Conservation (phyloP, 2,329 filamentous ascomycete genomes). For the Gremmenia infestans region DNA sequence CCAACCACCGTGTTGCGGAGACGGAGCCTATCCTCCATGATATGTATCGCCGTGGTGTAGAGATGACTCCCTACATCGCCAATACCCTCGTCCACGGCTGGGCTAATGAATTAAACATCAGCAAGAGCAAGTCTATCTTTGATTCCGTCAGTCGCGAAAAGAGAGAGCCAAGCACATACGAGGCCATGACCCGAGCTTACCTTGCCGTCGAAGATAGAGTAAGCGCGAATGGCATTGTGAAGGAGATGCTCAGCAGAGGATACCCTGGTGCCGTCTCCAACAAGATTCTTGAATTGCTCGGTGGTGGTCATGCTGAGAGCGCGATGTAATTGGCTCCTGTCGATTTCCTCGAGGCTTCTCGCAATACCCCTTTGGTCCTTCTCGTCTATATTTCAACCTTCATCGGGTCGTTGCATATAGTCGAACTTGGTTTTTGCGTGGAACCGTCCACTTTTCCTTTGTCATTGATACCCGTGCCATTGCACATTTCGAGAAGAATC, state of each 20-base stretch:
- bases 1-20: constrained; percentile 78
- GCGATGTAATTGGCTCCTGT: constrained; percentile 7
- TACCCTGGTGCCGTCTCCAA: constrained; percentile 89
- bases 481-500: constrained; percentile 19
- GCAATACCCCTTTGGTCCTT: constrained; percentile 5
- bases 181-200: constrained; percentile 95
- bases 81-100: constrained; percentile 98
- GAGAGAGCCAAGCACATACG: constrained; percentile 95
- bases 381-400: constrained; percentile 15
- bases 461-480: constrained; percentile 30
- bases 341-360: constrained; percentile 9
- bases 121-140: constrained; percentile 75
- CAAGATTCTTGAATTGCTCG: constrained; percentile 89
- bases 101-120: constrained; percentile 77
- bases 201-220: constrained; percentile 77
- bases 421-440: constrained; percentile 11
- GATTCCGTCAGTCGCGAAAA: constrained; percentile 69
- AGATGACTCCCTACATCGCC: constrained; percentile 94
- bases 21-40: constrained; percentile 69
- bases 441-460: constrained; percentile 18
- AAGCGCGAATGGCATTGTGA: constrained; percentile 71
- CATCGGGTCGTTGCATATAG: constrained; percentile 8
- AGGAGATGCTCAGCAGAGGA: constrained; percentile 84
- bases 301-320: constrained; percentile 40
- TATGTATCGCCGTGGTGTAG: constrained; percentile 70